phyloP scores from a whole-genome alignment of 2,329 filamentous ascomycete genomes.

The Claviceps sp. region DNA sequence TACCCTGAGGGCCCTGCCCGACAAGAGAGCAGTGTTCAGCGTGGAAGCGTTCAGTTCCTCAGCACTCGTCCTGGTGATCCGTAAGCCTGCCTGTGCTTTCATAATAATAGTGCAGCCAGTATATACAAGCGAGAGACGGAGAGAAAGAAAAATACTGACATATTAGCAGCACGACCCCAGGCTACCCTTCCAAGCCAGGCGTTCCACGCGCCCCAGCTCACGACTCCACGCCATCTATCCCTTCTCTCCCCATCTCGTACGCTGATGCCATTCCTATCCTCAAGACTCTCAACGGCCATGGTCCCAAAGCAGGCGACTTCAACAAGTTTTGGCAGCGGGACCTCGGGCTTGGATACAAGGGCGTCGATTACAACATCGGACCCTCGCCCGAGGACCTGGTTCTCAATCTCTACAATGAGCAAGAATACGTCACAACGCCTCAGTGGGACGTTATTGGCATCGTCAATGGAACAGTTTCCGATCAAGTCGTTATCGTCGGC shows the following conservation, averaged over 20 bases:
- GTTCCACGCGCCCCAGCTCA: constrained; percentile 60
- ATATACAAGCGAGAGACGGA: neutral
- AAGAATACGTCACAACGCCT: constrained; percentile 69
- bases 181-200: constrained; percentile 87
- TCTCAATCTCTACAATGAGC: constrained; percentile 63
- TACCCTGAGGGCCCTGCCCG: constrained; percentile 83
- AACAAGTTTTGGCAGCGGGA: constrained; percentile 57
- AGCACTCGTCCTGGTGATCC: constrained; percentile 61
- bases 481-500: constrained; percentile 82
- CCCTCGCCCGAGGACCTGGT: constrained; percentile 61
- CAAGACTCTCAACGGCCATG: constrained; percentile 81
- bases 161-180: constrained; percentile 58
- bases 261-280: constrained; percentile 74
- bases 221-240: constrained; percentile 65
- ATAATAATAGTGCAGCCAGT: neutral
- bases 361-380: constrained; percentile 73
- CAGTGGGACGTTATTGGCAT: constrained; percentile 88
- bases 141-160: neutral
- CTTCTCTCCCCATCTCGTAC: constrained; percentile 85
- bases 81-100: constrained; percentile 13
- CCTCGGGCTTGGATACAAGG: constrained; percentile 63
- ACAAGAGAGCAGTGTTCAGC: constrained; percentile 78
- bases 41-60: constrained; percentile 74
- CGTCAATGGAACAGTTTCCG: constrained; percentile 72
- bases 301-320: constrained; percentile 63